Conservation (phyloP, 2,329 filamentous ascomycete genomes). For the Pyricularia pennisetigena region DNA sequence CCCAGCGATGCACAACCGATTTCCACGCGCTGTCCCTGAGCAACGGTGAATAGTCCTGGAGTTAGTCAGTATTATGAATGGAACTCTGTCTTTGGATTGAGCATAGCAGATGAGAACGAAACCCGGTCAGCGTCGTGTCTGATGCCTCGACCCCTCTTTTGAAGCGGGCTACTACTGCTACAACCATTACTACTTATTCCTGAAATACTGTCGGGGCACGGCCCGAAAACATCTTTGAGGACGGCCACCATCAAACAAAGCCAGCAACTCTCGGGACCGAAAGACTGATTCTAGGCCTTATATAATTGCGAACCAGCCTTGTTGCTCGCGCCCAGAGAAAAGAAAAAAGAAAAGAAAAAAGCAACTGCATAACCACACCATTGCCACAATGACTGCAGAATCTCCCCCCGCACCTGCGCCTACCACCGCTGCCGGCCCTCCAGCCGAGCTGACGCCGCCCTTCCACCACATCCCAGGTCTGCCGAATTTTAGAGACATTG, state of each 20-base stretch:
- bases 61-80: not conserved
- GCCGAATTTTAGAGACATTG: constrained; percentile 59
- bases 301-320: not conserved
- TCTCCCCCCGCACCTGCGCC: not conserved
- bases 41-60: not conserved
- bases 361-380: not conserved
- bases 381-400: not conserved
- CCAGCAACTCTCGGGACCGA: not conserved
- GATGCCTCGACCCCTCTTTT: not conserved
- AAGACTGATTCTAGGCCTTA: not conserved
- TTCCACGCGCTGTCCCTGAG: not conserved
- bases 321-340: not conserved
- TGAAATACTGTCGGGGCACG: not conserved
- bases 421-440: not conserved
- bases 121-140: not conserved
- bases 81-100: not conserved
- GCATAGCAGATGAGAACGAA: not conserved
- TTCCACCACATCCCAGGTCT: constrained; percentile 46
- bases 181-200: no score
- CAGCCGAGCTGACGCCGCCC: constrained; percentile 26
- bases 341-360: no score
- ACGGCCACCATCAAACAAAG: not conserved
- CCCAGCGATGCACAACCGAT: not conserved
- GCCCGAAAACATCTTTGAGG: not conserved
- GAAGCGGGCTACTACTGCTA: not conserved